Percentiles rank a stretch among this genome's conserved stretches.
Conservation (phyloP, 164 flowering plant genomes). For the Protea cynaroides region DNA sequence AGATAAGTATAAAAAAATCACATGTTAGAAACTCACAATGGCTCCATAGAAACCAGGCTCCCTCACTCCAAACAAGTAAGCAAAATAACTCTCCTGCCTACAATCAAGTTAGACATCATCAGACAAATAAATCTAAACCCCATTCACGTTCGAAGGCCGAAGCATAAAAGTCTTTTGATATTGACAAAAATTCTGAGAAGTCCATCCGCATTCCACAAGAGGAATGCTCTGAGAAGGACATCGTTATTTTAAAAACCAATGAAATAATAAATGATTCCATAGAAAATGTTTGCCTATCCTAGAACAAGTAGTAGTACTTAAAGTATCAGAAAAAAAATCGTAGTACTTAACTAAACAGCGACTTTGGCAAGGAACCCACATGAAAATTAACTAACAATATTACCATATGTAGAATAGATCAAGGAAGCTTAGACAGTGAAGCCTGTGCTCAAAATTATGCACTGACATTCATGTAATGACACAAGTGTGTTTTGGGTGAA, state of each 20-base stretch:
- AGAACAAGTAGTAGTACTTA: too few relatives aligned
- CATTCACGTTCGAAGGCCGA: neutral
- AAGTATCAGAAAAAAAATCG: too few relatives aligned
- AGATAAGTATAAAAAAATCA: neutral
- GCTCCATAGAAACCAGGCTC: conserved; percentile 94
- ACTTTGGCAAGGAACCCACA: too few relatives aligned
- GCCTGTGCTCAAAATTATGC: too few relatives aligned
- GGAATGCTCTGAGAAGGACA: neutral
- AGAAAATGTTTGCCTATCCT: neutral
- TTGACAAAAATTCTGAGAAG: neutral
- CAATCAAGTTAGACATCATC: conserved; percentile 10
- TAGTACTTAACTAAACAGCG: too few relatives aligned
- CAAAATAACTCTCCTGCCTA: conserved; percentile 96
- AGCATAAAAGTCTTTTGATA: neutral
- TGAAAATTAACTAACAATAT: too few relatives aligned
- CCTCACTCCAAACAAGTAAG: conserved; percentile 86
- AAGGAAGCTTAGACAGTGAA: too few relatives aligned
- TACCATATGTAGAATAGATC: too few relatives aligned
- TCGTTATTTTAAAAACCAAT: neutral
- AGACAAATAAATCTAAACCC: conserved; percentile 4
- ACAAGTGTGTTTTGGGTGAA: too few relatives aligned
- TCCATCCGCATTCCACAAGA: neutral
- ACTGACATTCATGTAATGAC: too few relatives aligned
- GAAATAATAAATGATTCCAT: neutral
- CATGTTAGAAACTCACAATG: conserved; percentile 48